phyloP scores from a whole-genome alignment of 305 asterid genomes.

The Petunia hybrid region DNA sequence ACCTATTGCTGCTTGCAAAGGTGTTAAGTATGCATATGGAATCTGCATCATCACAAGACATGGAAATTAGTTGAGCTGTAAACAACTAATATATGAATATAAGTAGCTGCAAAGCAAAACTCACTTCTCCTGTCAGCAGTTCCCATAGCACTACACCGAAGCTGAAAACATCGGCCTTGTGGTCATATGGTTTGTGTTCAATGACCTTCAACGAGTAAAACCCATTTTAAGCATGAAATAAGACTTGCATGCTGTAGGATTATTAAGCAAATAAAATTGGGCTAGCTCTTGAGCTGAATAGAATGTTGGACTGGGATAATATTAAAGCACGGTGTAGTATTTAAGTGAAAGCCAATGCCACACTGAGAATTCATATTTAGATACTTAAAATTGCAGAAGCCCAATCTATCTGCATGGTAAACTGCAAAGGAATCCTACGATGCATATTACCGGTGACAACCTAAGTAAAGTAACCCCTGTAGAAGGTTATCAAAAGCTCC shows the following conservation, averaged over 20 bases:
- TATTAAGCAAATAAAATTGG: slow-evolving; percentile 19
- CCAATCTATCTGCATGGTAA: neutral
- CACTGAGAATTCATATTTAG: neutral
- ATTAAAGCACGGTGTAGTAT: slow-evolving; percentile 18
- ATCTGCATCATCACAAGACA: slow-evolving; percentile 34
- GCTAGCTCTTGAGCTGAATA: neutral
- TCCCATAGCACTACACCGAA: slow-evolving; percentile 45
- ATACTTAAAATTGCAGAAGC: slow-evolving; percentile 28
- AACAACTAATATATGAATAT: neutral
- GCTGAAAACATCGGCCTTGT: slow-evolving; percentile 47
- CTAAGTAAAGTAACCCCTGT: neutral
- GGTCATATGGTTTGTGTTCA: slow-evolving; percentile 47
- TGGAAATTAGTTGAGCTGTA: slow-evolving; percentile 18
- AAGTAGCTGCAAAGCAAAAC: slow-evolving; percentile 22
- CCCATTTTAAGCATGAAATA: neutral
- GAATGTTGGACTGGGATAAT: neutral
- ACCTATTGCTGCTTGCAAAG: slow-evolving; percentile 48
- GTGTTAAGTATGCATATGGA: slow-evolving; percentile 43
- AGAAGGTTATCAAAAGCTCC: neutral
- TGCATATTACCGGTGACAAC: slow-evolving; percentile 11
- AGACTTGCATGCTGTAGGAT: slow-evolving; percentile 20
- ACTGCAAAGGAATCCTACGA: neutral
- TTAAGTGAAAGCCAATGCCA: neutral
- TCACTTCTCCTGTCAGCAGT: slow-evolving; percentile 46
- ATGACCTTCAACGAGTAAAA: slow-evolving; percentile 39